phyloP scores from a whole-genome alignment of 371 early-diverging fungal species.

The Enterocytospora artemiae region DNA sequence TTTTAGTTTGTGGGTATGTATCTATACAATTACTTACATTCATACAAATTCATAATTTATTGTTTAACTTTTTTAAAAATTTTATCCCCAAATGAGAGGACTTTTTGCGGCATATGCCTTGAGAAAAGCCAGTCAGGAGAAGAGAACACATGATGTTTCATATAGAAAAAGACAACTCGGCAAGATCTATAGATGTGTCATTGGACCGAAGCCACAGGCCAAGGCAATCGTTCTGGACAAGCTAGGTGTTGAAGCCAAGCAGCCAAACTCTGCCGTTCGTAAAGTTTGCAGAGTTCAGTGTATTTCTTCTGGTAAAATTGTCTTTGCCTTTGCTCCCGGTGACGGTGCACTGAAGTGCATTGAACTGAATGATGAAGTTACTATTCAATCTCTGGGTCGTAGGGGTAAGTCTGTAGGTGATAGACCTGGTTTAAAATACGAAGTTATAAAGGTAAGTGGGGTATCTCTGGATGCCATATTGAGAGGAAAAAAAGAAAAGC shows the following conservation, averaged over 20 bases:
- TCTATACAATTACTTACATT: no score
- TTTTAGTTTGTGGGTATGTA: no score
- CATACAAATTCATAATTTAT: no score
- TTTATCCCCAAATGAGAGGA: conserved; percentile 61
- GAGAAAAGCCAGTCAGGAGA: conserved; percentile 79
- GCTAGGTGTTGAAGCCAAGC: conserved; percentile 99
- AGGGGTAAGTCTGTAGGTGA: conserved; percentile 85
- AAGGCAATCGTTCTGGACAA: conserved; percentile 99
- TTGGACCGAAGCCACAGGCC: conserved; percentile 96
- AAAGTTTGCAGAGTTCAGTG: conserved; percentile 99
- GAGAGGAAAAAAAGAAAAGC: conserved; percentile 99
- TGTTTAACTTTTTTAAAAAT: conserved; percentile 46
- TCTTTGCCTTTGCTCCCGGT: conserved; percentile 99
- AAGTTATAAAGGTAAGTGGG: conserved; percentile 98
- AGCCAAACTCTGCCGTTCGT: conserved; percentile 99
- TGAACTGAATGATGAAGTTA: conserved; percentile 71
- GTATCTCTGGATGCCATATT: conserved; percentile 93
- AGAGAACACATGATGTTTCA: conserved; percentile 94
- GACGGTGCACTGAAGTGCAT: conserved; percentile 97
- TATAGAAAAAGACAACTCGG: conserved; percentile 94
- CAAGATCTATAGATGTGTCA: conserved; percentile 87
- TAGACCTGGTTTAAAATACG: conserved; percentile 99
- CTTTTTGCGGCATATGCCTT: conserved; percentile 94
- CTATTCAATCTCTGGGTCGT: conserved; percentile 58
- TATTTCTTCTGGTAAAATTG: conserved; percentile 99